Conservation (phyloP, 148 eudicot genomes). For the Gaultheria prostrata region DNA sequence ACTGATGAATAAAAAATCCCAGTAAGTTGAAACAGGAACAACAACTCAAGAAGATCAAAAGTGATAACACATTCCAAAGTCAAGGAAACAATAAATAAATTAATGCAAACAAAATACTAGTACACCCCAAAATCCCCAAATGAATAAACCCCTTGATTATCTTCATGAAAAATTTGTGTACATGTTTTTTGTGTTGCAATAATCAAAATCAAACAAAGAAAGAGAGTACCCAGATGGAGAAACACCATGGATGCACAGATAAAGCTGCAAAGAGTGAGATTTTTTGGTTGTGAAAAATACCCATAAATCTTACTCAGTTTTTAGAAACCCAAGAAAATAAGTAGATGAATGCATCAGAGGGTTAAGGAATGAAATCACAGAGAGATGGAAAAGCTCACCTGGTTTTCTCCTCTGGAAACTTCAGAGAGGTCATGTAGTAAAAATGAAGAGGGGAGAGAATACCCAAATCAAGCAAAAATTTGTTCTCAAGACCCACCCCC, state of each 20-base stretch:
- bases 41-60: conserved; percentile 1
- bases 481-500: conserved; percentile 12
- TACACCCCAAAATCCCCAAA: conserved; percentile 3
- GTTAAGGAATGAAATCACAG: conserved; percentile 7
- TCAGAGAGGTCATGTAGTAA: conserved; percentile 25
- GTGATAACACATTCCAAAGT: neutral
- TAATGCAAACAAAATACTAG: neutral
- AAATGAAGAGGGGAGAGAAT: conserved; percentile 16
- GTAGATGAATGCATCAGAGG: conserved; percentile 2
- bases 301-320: neutral
- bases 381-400: conserved; percentile 21
- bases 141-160: neutral
- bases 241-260: conserved; percentile 12
- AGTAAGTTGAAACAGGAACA: neutral
- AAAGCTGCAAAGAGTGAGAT: neutral
- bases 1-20: conserved; percentile 6
- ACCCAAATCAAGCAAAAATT: conserved; percentile 24
- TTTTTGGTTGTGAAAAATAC: neutral
- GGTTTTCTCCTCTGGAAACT: conserved; percentile 14
- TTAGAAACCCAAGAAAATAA: conserved; percentile 15
- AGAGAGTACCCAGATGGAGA: conserved; percentile 17
- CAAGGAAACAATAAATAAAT: neutral
- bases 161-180: neutral
- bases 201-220: neutral
- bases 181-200: neutral